Evolutionary conservation across 768 basidiomycete genomes (phyloP), one percentile per base, ranked within the genome.

Genomic region (Termitomyces sp.): DNA sequence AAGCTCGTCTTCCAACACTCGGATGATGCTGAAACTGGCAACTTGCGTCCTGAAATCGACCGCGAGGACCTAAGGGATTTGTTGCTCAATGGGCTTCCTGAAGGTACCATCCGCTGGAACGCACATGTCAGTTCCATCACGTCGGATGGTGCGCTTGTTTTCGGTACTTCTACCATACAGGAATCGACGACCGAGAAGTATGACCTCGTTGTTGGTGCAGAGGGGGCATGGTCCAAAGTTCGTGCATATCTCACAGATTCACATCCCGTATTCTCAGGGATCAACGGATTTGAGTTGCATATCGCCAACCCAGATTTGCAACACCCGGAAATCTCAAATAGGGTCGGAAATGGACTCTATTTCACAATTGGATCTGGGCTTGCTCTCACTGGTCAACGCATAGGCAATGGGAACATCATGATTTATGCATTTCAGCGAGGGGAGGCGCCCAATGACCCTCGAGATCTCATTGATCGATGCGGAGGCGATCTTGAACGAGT

Each of bases 151-250:
- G 30, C 40, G 13, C 50, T 61, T 35, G 58, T 58, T 20, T 67
- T 65, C 50, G 50, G 50, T 20, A 50, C 66, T 6, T 35, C 58
- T 6, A 61, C 62, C 40, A 20, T 51, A 12, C 56, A 67, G 28
- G 60, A 40, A 5, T 33, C 50, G 6, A 63, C 58, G 18, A 20
- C 7, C 5, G 59, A 23, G 13, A 61, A 57, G n/a, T 69, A 63
- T 47, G 65, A 69, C 36, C 59, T 71, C 35, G 59, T 71, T 12
- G 60, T 71, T 8, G 70, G 69, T 35, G 70, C 70, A 23, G 70
- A 69, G 40, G 77, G 79, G 7, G 69, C 77, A 4, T 76, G 75
- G 71, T 76, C 75, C 16, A 69, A 68, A 57, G 67, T 74, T 8
- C 74, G 78, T 14, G 62, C 67, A 4, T 62, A 75, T 49, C 56